Evolutionary conservation across 768 basidiomycete genomes (phyloP).

Genomic region (Cyathus striatus): DNA sequence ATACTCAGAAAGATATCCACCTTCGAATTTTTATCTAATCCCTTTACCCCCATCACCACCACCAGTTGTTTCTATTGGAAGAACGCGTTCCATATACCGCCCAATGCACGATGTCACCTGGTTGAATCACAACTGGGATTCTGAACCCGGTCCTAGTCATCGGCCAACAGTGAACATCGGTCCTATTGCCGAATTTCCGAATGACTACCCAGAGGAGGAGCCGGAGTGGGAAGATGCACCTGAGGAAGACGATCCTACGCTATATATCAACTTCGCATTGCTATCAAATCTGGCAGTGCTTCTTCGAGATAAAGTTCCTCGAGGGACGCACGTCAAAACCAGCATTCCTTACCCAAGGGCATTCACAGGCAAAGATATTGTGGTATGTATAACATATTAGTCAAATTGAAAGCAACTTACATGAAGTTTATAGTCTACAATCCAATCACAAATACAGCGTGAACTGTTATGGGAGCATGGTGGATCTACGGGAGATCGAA

Average conservation of each 20-base stretch:
- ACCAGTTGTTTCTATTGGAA: no score
- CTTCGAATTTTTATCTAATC: no score
- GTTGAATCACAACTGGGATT: no score
- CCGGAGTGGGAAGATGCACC: no score
- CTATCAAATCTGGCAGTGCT: conserved; percentile 87
- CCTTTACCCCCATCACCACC: no score
- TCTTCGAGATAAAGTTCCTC: conserved; percentile 82
- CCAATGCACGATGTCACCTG: no score
- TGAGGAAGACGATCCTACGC: conserved; percentile 14
- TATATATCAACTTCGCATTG: conserved; percentile 86
- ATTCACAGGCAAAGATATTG: conserved; percentile 93
- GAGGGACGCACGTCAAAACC: conserved; percentile 89
- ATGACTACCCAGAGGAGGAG: no score
- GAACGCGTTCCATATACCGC: no score
- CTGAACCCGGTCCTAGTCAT: no score
- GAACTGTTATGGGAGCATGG: conserved; percentile 68
- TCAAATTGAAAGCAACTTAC: neutral
- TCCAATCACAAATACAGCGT: conserved; percentile 78
- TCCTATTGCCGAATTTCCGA: no score
- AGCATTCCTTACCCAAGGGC: conserved; percentile 87
- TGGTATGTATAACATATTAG: conserved; percentile 50
- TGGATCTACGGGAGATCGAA: conserved; percentile 66
- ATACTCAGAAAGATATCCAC: no score
- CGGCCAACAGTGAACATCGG: no score
- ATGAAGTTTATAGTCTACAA: conserved; percentile 56